phyloP scores from a whole-genome alignment of 441 rosid genomes.

The Lepidium campestre region DNA sequence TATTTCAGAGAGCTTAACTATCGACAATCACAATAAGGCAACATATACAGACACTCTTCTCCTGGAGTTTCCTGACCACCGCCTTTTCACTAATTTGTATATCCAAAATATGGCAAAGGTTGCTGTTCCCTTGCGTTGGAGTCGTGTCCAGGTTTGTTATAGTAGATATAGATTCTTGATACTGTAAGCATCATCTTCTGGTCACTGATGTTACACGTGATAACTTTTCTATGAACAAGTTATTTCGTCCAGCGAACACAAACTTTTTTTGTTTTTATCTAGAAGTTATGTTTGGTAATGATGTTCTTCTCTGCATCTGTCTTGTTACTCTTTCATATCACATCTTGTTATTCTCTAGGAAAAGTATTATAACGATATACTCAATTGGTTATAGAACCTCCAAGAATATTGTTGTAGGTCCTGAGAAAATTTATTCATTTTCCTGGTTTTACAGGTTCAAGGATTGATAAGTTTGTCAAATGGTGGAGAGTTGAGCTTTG shows the following conservation, averaged over 20 bases:
- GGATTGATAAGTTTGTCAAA: conserved; percentile 65
- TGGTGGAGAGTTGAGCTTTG: conserved; percentile 75
- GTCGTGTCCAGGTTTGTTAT: conserved; percentile 91
- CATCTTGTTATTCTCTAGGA: background rate
- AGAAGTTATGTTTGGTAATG: background rate
- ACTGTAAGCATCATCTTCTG: background rate
- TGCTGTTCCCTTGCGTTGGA: conserved; percentile 92
- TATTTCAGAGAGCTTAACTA: conserved; percentile 81
- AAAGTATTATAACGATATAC: background rate
- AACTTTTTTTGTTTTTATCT: background rate
- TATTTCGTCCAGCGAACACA: background rate
- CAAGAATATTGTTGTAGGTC: background rate
- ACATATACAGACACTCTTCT: conserved; percentile 92
- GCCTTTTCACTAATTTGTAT: conserved; percentile 89
- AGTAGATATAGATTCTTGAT: background rate
- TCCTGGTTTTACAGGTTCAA: conserved; percentile 41
- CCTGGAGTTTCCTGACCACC: conserved; percentile 89
- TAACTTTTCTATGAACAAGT: background rate
- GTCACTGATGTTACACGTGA: background rate
- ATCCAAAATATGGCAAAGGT: conserved; percentile 81
- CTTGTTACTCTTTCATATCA: background rate
- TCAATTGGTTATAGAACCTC: background rate
- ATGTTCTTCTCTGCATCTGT: background rate
- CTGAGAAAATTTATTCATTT: background rate
- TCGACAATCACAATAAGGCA: conserved; percentile 74